phyloP scores from a whole-genome alignment of 768 basidiomycete genomes.

The Serendipita sp. region DNA sequence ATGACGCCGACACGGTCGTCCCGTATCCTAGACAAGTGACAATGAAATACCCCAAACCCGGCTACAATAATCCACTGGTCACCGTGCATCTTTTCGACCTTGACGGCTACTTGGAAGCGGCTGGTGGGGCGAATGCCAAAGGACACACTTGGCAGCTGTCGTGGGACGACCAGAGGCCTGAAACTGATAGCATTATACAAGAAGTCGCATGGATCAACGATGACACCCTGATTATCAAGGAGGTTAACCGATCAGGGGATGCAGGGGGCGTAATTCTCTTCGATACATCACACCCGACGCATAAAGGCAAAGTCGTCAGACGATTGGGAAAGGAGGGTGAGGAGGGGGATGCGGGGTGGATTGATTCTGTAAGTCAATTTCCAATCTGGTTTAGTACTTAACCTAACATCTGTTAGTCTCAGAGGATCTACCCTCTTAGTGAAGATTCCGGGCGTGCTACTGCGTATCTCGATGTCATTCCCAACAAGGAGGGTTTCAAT shows the following conservation, averaged over 20 bases:
- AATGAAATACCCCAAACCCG: constrained; percentile 79
- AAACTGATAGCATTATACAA: constrained; percentile 51
- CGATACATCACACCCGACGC: constrained; percentile 26
- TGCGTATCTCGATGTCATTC: constrained; percentile 85
- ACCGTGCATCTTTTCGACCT: constrained; percentile 73
- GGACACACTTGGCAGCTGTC: constrained; percentile 38
- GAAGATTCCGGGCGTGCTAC: constrained; percentile 27
- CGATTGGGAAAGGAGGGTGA: constrained; percentile 70
- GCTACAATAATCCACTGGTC: constrained; percentile 77
- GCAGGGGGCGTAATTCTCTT: constrained; percentile 70
- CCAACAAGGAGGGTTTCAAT: constrained; percentile 65
- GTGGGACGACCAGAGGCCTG: constrained; percentile 46
- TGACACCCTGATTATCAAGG: constrained; percentile 60
- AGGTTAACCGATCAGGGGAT: constrained; percentile 71
- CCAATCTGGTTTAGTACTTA: background rate
- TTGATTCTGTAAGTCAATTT: constrained; percentile 49
- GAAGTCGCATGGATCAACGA: constrained; percentile 84
- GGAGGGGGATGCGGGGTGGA: constrained; percentile 87
- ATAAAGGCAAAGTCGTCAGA: constrained; percentile 38
- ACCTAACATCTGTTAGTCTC: constrained; percentile 28
- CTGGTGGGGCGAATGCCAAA: constrained; percentile 17
- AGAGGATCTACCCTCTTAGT: constrained; percentile 41
- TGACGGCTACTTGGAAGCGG: constrained; percentile 27
- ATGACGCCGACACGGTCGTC: constrained; percentile 47
- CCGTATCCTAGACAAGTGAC: constrained; percentile 55